Base-by-base conservation (phyloP, 2,329 filamentous ascomycete genomes). In the Alternaria hordeiaustralica region DNA sequence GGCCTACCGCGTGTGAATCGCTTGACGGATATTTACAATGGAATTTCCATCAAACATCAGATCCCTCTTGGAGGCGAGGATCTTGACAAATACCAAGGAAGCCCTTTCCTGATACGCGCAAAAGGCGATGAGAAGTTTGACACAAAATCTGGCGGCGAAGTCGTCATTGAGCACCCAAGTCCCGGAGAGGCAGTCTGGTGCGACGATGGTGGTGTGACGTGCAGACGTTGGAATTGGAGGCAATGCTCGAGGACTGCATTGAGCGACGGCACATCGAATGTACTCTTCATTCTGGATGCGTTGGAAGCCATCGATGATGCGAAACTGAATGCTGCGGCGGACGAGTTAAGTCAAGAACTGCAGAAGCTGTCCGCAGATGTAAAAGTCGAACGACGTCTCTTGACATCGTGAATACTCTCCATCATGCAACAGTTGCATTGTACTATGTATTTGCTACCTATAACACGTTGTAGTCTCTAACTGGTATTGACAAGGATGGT, bases 1-100 rank as follows among this genome's bases (percentile, higher is more conserved):
- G 79, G 79, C 1, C 50, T 82, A 6, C 79, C 79, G 1, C 71
- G 79, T 0, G 73, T 82, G 11, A 82, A 82, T 55, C 71, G 78
- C 2, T 57, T 81, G 54, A 81, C 79, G 0, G 79, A 82, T 50
- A 79, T 81, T 10, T 81, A 81, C 63, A 82, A 81, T 55, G 79
- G 74, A 2, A 78, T 81, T 30, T 80, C 75, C 1, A 72, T 81
- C 28, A 81, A 81, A 60, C 71, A 80, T 50, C 78, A 80, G 58
- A 75, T 81, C 30, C 80, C 79, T 8, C 65, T 81, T 0, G 79
- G 80, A 6, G 80, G 79, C 13, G 79, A 82, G 59, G 79, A 82
- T 62, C 59, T 82, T 9, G 77, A 79, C 30, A 80, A 80, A 60
- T 82, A 82, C 60, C 26, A 60, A 8, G 78, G 80, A 4, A 45